A percentile compares a stretch with the other conserved stretches of the same genome.
Conservation (phyloP, 768 basidiomycete species). For the Fomitopsis serialis region DNA sequence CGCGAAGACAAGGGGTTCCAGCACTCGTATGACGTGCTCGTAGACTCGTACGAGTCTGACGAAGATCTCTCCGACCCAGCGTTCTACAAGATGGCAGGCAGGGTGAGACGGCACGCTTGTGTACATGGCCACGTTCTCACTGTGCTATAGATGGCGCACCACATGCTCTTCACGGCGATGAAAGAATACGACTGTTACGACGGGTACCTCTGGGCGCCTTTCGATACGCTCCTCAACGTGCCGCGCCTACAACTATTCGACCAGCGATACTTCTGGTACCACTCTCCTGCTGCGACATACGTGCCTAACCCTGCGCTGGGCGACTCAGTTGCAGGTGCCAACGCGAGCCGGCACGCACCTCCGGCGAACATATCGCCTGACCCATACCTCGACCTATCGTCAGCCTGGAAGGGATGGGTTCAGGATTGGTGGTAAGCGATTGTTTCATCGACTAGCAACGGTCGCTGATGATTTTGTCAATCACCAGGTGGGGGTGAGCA, state of each 20-base stretch:
- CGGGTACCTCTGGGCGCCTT: slow-evolving; percentile 49
- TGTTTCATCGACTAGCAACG: neutral
- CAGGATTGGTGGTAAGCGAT: slow-evolving; percentile 36
- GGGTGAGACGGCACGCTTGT: slow-evolving; percentile 23
- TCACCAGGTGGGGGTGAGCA: slow-evolving; percentile 39
- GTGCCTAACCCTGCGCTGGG: slow-evolving; percentile 35
- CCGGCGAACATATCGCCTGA: slow-evolving; percentile 38
- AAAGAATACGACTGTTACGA: slow-evolving; percentile 39
- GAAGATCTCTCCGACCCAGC: slow-evolving; percentile 33
- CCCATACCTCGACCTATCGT: slow-evolving; percentile 30
- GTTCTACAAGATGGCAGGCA: slow-evolving; percentile 38
- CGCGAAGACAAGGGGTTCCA: slow-evolving; percentile 42
- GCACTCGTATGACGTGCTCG: slow-evolving; percentile 45
- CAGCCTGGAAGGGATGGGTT: slow-evolving; percentile 36
- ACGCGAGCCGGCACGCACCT: slow-evolving; percentile 29
- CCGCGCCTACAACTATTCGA: slow-evolving; percentile 43
- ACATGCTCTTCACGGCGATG: slow-evolving; percentile 46
- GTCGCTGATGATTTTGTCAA: neutral
- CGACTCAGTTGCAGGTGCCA: slow-evolving; percentile 10
- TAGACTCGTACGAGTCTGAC: slow-evolving; percentile 41
- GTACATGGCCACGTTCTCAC: neutral
- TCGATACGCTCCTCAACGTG: slow-evolving; percentile 44
- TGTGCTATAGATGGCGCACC: slow-evolving; percentile 38
- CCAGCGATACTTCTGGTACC: slow-evolving; percentile 43
- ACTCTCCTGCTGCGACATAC: slow-evolving; percentile 39